Base-by-base conservation (phyloP, 2,329 filamentous ascomycete species). In the Stylonectria norvegica region DNA sequence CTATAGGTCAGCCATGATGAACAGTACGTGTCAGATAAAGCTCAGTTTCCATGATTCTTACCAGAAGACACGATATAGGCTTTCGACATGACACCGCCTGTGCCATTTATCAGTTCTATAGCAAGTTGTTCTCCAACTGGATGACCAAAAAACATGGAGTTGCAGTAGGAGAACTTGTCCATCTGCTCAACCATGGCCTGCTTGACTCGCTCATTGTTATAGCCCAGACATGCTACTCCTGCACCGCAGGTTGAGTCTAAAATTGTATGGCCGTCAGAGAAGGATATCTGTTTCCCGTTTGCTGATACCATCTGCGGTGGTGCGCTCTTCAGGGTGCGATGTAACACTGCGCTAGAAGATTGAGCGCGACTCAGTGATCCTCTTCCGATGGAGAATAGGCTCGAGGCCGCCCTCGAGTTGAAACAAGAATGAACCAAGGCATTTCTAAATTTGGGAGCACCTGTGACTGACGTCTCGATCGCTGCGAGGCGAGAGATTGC, bases 1-100 rank as follows among this genome's bases (percentile, higher is more conserved):
- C n/a, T n/a, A n/a, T n/a, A n/a, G 41, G 40, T 35, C 16, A 18
- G 28, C 22, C 16, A 2, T 23, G 15, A 14, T 11, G 27, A 14
- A 15, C 20, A 17, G 5, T 41, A 23, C 10, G 4, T 28, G 14
- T n/a, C n/a, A 22, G 30, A 9, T 15, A 15, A 25, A n/a, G n/a
- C n/a, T n/a, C n/a, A n/a, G n/a, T n/a, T n/a, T n/a, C n/a, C n/a
- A n/a, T n/a, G n/a, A 7, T 37, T n/a, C 56, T 19, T 49, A 65
- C 64, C 64, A 23, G 62, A 66, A 28, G 55, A 58, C 20, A 64
- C 55, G 20, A 66, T 61, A 38, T 61, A 63, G 1, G 58, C 61
- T 10, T 59, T 59, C 12, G 52, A 52, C 63, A 67, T 66, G 4
- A 48, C 38, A 4, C 61, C 58, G 16, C 54, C 39, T 3, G 64